phyloP scores from a whole-genome alignment of 75 land plant species.

The Cunninghamia lanceolata region DNA sequence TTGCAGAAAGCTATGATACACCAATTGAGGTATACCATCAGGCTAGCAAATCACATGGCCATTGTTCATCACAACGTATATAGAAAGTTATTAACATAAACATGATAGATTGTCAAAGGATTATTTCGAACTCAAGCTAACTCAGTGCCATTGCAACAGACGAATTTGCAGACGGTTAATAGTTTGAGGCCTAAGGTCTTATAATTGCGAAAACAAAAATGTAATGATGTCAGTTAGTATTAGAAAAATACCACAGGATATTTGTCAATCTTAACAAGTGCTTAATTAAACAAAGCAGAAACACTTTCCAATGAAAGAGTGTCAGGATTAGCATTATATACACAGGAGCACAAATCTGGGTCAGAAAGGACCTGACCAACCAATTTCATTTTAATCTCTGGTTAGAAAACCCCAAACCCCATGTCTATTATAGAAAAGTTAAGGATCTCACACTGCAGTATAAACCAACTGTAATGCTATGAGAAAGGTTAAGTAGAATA shows the following conservation, averaged over 20 bases:
- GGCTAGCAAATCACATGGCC: neutral
- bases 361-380: constrained; percentile 5
- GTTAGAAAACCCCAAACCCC: neutral
- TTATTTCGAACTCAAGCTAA: neutral
- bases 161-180: neutral
- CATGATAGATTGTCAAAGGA: neutral
- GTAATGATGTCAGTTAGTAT: neutral
- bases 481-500: neutral
- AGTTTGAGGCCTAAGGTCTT: neutral
- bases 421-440: neutral
- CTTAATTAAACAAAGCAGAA: neutral
- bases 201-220: neutral
- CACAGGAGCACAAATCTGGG: neutral
- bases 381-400: neutral
- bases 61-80: neutral
- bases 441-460: neutral
- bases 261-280: neutral
- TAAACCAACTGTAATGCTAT: neutral
- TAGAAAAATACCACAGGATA: neutral
- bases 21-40: neutral
- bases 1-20: neutral
- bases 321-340: neutral
- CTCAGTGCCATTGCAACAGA: neutral
- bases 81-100: neutral
- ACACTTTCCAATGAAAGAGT: neutral